Evolutionary conservation across 2,329 filamentous ascomycete species (phyloP).

Genomic region (Exophiala viscosa): DNA sequence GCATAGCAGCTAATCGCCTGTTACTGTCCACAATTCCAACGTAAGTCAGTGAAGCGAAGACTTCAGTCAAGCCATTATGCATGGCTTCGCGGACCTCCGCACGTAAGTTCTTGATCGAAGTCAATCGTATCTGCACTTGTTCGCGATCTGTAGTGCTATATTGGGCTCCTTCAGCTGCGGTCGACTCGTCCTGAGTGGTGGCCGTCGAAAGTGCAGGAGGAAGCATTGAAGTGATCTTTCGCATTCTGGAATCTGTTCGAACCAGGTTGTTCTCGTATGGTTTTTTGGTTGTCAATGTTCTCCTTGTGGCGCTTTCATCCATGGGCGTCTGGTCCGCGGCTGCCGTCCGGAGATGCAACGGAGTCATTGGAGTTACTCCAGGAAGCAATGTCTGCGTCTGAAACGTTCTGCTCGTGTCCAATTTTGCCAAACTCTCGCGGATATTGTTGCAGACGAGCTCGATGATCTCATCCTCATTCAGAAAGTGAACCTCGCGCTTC

Average conservation of each 20-base stretch:
- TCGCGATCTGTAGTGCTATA: slow-evolving; percentile 72
- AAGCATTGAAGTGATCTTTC: slow-evolving; percentile 97
- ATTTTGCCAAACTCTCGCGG: slow-evolving; percentile 70
- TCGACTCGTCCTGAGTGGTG: slow-evolving; percentile 33
- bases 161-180: slow-evolving; percentile 52
- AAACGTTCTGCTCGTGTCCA: slow-evolving; percentile 92
- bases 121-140: slow-evolving; percentile 66
- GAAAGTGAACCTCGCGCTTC: slow-evolving; percentile 92
- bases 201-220: slow-evolving; percentile 46
- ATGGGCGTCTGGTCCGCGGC: slow-evolving; percentile 37
- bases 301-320: slow-evolving; percentile 35
- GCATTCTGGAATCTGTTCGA: slow-evolving; percentile 78
- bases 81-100: slow-evolving; percentile 74
- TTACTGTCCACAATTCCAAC: slow-evolving; percentile 87
- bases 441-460: slow-evolving; percentile 80
- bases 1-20: slow-evolving; percentile 84
- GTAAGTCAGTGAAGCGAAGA: slow-evolving; percentile 84
- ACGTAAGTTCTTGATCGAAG: slow-evolving; percentile 81
- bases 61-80: slow-evolving; percentile 80
- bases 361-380: slow-evolving; percentile 52
- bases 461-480: slow-evolving; percentile 96
- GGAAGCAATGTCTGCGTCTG: slow-evolving; percentile 87
- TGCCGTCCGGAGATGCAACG: slow-evolving; percentile 28
- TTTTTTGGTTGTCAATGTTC: slow-evolving; percentile 44
- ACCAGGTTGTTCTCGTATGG: slow-evolving; percentile 84